Evolutionary conservation across 176 grass and related monocot genomes (phyloP).

Genomic region (Dendrocalamus sinicus): DNA sequence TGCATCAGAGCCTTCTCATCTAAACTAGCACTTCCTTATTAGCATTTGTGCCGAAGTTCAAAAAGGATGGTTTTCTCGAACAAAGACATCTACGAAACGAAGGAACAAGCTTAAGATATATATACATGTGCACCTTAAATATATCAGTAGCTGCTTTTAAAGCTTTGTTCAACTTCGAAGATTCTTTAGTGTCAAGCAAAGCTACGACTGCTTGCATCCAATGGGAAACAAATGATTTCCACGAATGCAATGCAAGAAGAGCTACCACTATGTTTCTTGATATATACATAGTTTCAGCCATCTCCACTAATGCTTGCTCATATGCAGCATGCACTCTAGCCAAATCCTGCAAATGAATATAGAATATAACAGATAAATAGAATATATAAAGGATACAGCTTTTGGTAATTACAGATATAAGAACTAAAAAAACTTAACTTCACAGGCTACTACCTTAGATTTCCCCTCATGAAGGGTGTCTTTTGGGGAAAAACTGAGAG

Average conservation of each 20-base stretch:
- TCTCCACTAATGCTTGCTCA: constrained; percentile 77
- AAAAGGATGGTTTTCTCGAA: constrained; percentile 6
- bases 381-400: constrained; percentile 21
- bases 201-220: constrained; percentile 69
- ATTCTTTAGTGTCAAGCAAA: constrained; percentile 63
- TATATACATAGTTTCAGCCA: constrained; percentile 80
- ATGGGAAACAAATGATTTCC: constrained; percentile 83
- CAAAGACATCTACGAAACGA: constrained; percentile 23
- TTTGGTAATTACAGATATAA: constrained; percentile 5
- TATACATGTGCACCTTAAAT: constrained; percentile 65
- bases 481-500: constrained; percentile 67
- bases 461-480: constrained; percentile 54
- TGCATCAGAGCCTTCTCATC: neutral
- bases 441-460: constrained; percentile 59
- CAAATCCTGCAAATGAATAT: constrained; percentile 67
- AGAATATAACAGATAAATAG: constrained; percentile 36
- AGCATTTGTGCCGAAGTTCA: neutral
- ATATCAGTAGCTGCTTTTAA: constrained; percentile 75
- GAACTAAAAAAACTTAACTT: neutral
- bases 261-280: constrained; percentile 84
- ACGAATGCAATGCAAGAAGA: constrained; percentile 87
- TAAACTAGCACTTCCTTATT: constrained; percentile 2
- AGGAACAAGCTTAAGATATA: constrained; percentile 15
- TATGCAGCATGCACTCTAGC: constrained; percentile 71
- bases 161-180: constrained; percentile 60